Evolutionary conservation across 768 basidiomycete genomes (phyloP).

Genomic region (Jaapia argillacea): DNA sequence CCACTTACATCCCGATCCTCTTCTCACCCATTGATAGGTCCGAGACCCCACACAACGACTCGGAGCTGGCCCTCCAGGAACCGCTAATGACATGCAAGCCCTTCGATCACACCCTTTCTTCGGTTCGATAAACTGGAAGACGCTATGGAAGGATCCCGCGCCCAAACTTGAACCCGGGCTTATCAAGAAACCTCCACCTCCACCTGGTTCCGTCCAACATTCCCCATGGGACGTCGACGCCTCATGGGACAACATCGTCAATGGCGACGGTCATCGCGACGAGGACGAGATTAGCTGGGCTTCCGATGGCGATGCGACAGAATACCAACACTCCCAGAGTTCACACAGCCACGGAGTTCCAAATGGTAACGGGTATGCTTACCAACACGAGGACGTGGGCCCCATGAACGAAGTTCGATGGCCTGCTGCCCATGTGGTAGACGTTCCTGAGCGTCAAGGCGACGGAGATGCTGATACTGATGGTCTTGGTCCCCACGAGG

Average conservation of each 20-base stretch:
- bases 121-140: constrained; percentile 43
- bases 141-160: constrained; percentile 53
- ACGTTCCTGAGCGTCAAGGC: too few species aligned
- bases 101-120: constrained; percentile 60
- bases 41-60: constrained; percentile 49
- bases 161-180: constrained; percentile 53
- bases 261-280: background rate
- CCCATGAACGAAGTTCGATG: constrained; percentile 32
- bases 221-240: background rate
- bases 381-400: constrained; percentile 26
- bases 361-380: constrained; percentile 6
- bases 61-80: constrained; percentile 39
- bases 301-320: constrained; percentile 27
- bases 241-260: background rate
- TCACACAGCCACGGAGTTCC: constrained; percentile 3
- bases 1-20: background rate
- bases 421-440: constrained; percentile 13
- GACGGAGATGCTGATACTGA: too few species aligned
- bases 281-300: constrained; percentile 44
- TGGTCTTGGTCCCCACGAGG: too few species aligned
- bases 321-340: constrained; percentile 2
- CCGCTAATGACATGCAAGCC: constrained; percentile 27
- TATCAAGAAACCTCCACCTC: constrained; percentile 33
- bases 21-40: constrained; percentile 29
- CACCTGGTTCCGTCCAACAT: background rate